Evolutionary conservation across 2,329 filamentous ascomycete species (phyloP).

Genomic region (Parascedosporium putredinis): DNA sequence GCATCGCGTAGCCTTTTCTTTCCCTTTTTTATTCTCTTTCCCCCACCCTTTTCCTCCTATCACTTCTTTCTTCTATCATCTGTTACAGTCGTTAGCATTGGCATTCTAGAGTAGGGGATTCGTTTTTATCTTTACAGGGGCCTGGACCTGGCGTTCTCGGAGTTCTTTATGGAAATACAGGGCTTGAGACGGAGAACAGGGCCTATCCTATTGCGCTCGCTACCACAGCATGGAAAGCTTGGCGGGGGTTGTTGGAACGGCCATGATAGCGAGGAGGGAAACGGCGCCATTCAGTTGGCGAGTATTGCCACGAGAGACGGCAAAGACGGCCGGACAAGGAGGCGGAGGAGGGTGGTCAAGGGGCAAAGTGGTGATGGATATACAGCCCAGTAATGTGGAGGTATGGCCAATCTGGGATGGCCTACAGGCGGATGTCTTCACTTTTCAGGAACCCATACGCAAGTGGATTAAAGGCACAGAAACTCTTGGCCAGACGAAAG

Average conservation of each 20-base stretch:
- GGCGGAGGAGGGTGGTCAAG: neutral
- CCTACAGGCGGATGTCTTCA: too few species aligned
- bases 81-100: neutral
- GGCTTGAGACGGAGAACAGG: conserved; percentile 6
- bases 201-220: conserved; percentile 8
- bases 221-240: conserved; percentile 2
- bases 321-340: too few species aligned
- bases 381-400: too few species aligned
- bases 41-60: neutral
- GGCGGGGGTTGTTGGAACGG: neutral
- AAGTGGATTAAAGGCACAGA: too few species aligned
- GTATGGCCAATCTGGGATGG: too few species aligned
- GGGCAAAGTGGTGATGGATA: too few species aligned
- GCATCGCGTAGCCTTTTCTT: too few species aligned
- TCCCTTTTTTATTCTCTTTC: neutral
- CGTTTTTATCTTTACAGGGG: neutral
- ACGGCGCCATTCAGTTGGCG: too few species aligned
- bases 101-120: conserved; percentile 5
- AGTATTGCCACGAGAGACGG: too few species aligned
- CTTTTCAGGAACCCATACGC: too few species aligned
- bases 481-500: too few species aligned
- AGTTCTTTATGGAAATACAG: conserved; percentile 4
- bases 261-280: too few species aligned
- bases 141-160: conserved; percentile 8
- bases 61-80: neutral